Base-by-base conservation (phyloP, 306 rosid species). In the Casuarina glauca region DNA sequence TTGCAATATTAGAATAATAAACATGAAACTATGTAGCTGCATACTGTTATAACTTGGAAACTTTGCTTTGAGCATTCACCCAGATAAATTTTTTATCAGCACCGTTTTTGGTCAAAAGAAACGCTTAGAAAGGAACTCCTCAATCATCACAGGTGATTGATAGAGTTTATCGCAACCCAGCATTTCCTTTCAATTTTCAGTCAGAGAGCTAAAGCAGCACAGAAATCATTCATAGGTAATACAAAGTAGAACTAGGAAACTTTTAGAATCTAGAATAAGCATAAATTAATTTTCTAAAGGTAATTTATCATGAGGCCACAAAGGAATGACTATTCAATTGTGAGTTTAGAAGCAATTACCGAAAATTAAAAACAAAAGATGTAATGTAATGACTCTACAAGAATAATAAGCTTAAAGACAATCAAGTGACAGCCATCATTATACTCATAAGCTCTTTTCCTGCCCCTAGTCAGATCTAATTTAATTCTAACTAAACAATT, bases 301-400 rank as follows among this genome's bases (percentile, higher is more conserved):
- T 10, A 39, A 42, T 60, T 26, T 10, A 10, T 7, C 10, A 32
- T 32, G 3, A 60, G 39, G 66, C 32, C 41, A 60, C 66, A 32
- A 32, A 60, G 38, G 13, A 60, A 32, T 5, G 32, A 60, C 42
- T 32, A 60, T 10, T 10, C 66, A 1, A 3, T 3, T 32, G 66
- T 60, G 32, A 60, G 32, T 60, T 10, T 60, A 26, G 66, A 60
- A 60, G 66, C 66, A 20, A 60, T 60, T 60, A 60, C 66, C 38
- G 32, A 26, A 5, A 12, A 52, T 16, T 12, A 17, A 52, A 52
- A 26, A 26, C 32, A 26, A 26, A 26, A 26, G 32, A 26, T 26
- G 32, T 26, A 26, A 26, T 26, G 32, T 26, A 26, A 26, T 26
- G n/a, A 16, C 13, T 19, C 1, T 5, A 4, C 17, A 52, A 52